Conservation (phyloP, 352 stramenopile genomes). For the Phytophthora colocasiae region DNA sequence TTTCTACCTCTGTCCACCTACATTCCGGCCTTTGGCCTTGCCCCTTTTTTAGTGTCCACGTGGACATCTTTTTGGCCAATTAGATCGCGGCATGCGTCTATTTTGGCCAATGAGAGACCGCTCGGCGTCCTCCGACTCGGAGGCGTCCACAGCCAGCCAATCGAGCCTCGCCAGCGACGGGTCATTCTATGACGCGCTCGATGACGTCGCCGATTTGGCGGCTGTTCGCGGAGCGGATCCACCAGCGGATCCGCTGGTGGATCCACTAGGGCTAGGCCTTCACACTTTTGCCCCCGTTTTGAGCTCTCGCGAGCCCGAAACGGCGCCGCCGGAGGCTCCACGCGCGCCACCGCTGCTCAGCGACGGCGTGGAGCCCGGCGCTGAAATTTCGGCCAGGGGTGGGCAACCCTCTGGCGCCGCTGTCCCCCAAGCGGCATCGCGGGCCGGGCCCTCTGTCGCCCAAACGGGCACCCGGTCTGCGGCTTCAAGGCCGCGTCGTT, state of each 20-base stretch:
- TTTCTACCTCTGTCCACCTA: neutral
- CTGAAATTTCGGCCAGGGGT: no score
- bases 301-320: no score
- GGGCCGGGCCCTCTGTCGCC: neutral
- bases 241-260: no score
- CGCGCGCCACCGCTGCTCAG: no score
- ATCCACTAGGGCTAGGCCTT: no score
- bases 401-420: no score
- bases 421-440: neutral
- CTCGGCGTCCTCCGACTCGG: neutral
- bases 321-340: no score
- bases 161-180: constrained; percentile 11
- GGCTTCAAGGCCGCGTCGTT: neutral
- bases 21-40: neutral
- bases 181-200: constrained; percentile 11
- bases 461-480: neutral
- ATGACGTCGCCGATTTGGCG: neutral
- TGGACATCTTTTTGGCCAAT: constrained; percentile 5
- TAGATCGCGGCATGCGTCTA: neutral
- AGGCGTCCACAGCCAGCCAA: neutral
- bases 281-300: no score
- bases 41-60: neutral
- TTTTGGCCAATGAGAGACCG: constrained; percentile 15
- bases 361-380: no score
- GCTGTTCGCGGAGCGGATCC: no score